These are phyloP conservation scores for Amanita exitialis DNA, from an alignment of 768 basidiomycete species.

Conservation along the genomic window DNA sequence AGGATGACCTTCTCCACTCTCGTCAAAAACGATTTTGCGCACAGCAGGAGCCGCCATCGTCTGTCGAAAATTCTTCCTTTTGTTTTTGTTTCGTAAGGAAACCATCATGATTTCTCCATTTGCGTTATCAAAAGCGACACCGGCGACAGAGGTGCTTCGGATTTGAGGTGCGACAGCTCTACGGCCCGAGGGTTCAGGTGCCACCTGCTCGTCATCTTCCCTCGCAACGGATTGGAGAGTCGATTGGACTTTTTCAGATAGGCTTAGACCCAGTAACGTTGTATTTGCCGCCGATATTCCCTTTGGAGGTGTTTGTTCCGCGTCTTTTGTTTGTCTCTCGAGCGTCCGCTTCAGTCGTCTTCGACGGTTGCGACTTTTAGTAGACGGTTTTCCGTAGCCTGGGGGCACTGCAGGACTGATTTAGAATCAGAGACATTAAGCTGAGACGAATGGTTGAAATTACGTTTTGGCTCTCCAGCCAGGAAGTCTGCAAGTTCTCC, in stretches of 20 bases:
- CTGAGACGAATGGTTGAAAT: neutral
- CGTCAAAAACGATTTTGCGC: slow-evolving; percentile 45
- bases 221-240: too few species aligned
- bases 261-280: slow-evolving; percentile 26
- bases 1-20: slow-evolving; percentile 1
- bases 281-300: slow-evolving; percentile 32
- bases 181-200: neutral
- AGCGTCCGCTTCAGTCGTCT: slow-evolving; percentile 33
- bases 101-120: slow-evolving; percentile 31
- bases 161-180: neutral
- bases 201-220: neutral
- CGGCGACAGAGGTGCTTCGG: slow-evolving; percentile 3
- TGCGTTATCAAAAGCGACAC: slow-evolving; percentile 8
- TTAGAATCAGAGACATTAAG: neutral
- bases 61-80: slow-evolving; percentile 56
- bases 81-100: slow-evolving; percentile 65
- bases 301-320: slow-evolving; percentile 13
- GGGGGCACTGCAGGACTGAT: slow-evolving; percentile 31
- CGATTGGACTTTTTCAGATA: neutral
- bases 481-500: too few species aligned
- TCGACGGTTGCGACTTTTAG: slow-evolving; percentile 48
- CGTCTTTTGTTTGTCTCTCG: slow-evolving; percentile 7
- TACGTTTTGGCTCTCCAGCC: neutral
- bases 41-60: slow-evolving; percentile 30
- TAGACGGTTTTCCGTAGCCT: slow-evolving; percentile 47